These are phyloP conservation scores for Akanthomyces muscarius DNA, from an alignment of 2,329 filamentous ascomycete species.

Conservation along the genomic window DNA sequence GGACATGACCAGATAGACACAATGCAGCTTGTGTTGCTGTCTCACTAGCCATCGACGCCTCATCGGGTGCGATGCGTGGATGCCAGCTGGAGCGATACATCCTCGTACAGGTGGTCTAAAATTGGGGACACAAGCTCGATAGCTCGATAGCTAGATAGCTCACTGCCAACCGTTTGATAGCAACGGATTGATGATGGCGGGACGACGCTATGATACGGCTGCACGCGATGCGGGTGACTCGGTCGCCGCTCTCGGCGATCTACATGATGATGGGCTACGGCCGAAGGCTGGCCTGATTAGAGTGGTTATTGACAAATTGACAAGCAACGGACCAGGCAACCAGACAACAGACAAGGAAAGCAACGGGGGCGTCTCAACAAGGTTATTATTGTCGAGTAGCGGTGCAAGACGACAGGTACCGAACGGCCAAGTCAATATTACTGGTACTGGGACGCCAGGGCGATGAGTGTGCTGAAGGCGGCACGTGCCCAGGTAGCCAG, in stretches of 20 bases:
- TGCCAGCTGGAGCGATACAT: not conserved
- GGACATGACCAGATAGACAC: not conserved
- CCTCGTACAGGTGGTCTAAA: not conserved
- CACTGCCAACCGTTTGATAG: no score
- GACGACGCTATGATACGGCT: not conserved
- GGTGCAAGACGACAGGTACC: not conserved
- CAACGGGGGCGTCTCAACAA: not conserved
- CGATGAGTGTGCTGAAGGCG: not conserved
- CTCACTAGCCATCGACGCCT: not conserved
- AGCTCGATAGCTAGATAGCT: not conserved
- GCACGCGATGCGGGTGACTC: not conserved
- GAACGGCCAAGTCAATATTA: not conserved
- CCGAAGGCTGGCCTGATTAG: not conserved
- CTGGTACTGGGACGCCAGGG: not conserved
- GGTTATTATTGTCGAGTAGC: not conserved
- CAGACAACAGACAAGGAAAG: not conserved
- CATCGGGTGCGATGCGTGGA: not conserved
- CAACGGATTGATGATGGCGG: not conserved
- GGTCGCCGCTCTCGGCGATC: not conserved
- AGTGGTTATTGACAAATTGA: no score
- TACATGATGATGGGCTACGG: not conserved
- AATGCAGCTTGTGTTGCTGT: not conserved
- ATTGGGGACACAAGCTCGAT: not conserved
- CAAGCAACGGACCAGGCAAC: not conserved
- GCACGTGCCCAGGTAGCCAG: conserved; percentile 3